A percentile compares a stretch with the other conserved stretches of the same genome.
Conservation (phyloP, 2,329 filamentous ascomycete genomes). For the Botrytis sinoallii region DNA sequence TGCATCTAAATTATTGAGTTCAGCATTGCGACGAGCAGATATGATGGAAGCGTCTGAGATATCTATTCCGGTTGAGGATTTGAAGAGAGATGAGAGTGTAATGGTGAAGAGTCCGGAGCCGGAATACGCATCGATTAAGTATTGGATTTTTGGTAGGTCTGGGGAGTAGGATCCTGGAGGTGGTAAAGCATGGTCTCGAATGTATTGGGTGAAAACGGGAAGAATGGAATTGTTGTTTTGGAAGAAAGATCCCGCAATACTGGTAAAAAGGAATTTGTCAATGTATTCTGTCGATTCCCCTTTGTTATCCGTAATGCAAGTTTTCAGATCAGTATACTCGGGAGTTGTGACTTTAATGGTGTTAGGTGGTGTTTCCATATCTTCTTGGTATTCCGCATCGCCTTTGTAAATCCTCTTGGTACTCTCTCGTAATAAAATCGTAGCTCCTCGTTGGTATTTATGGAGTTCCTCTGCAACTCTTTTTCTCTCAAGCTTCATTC, state of each 20-base stretch:
- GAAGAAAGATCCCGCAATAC: conserved; percentile 93
- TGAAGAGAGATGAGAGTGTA: conserved; percentile 80
- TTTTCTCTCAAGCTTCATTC: conserved; percentile 74
- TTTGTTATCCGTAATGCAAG: conserved; percentile 84
- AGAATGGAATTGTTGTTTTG: conserved; percentile 99
- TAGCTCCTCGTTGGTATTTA: conserved; percentile 78
- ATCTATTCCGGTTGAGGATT: conserved; percentile 85
- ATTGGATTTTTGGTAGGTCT: conserved; percentile 56
- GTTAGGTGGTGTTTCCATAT: conserved; percentile 33
- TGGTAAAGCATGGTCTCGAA: conserved; percentile 73
- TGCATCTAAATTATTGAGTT: conserved; percentile 65
- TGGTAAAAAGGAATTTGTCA: conserved; percentile 75
- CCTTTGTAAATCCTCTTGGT: conserved; percentile 64
- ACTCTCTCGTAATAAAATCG: conserved; percentile 82
- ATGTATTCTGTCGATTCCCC: conserved; percentile 84
- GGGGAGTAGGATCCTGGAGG: conserved; percentile 39
- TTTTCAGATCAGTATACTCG: conserved; percentile 71
- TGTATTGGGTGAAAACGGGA: conserved; percentile 78
- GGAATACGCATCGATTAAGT: conserved; percentile 96
- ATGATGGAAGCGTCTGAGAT: conserved; percentile 76
- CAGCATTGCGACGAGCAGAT: conserved; percentile 75
- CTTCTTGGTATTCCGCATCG: conserved; percentile 28
- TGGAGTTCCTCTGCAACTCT: conserved; percentile 68
- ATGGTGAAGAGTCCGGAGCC: conserved; percentile 97
- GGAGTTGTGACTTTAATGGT: conserved; percentile 40